These are phyloP conservation scores for Heritiera littoralis DNA, from an alignment of 345 rosid species.

Conservation along the genomic window DNA sequence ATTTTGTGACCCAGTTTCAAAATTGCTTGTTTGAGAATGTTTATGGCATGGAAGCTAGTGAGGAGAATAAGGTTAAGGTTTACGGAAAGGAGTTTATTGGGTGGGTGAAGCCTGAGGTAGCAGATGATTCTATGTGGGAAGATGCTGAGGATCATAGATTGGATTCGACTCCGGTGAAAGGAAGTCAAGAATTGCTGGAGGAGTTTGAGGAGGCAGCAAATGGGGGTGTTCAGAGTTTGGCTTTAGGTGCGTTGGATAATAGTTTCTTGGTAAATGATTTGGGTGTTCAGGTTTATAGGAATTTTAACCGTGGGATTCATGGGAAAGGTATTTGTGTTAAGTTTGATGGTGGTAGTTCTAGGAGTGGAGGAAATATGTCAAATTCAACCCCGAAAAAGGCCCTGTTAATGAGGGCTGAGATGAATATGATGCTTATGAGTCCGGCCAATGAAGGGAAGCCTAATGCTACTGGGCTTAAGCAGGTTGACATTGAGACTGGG, in stretches of 20 bases:
- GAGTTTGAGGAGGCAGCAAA: conserved; percentile 87
- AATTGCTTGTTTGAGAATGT: conserved; percentile 87
- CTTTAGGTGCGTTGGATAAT: conserved; percentile 84
- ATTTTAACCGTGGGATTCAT: conserved; percentile 69
- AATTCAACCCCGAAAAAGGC: conserved; percentile 74
- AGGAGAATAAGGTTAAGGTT: conserved; percentile 67
- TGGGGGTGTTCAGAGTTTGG: conserved; percentile 92
- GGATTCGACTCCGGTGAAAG: conserved; percentile 36
- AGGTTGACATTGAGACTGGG: conserved; percentile 84
- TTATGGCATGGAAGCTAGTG: conserved; percentile 59
- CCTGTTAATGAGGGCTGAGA: conserved; percentile 90
- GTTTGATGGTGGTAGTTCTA: conserved; percentile 46
- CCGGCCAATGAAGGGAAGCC: conserved; percentile 76
- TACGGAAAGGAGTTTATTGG: conserved; percentile 90
- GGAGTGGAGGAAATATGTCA: conserved; percentile 29
- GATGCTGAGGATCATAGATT: conserved; percentile 57
- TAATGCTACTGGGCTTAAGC: conserved; percentile 66
- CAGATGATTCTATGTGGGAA: conserved; percentile 96
- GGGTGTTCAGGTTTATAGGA: conserved; percentile 87
- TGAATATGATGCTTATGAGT: conserved; percentile 96
- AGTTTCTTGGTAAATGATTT: conserved; percentile 85
- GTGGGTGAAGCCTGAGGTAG: conserved; percentile 85
- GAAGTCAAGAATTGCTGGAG: conserved; percentile 53
- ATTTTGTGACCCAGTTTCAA: conserved; percentile 65
- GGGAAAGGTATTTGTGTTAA: conserved; percentile 75